Evolutionary conservation across 2,329 filamentous ascomycete species (phyloP).

Genomic region (Fusarium solani-melongenae): DNA sequence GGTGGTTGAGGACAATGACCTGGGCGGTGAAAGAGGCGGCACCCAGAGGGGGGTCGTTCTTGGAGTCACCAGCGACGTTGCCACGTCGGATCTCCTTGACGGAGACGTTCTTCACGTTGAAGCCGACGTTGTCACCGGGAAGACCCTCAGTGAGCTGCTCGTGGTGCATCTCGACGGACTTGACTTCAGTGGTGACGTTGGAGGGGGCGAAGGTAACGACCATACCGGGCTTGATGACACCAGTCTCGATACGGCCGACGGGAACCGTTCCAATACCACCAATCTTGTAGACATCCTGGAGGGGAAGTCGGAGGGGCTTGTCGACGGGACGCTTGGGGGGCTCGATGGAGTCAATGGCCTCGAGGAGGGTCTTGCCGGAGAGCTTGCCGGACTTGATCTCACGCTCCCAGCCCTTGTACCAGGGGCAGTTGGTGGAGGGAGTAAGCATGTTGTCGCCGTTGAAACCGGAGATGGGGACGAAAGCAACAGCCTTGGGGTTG

Average conservation of each 20-base stretch:
- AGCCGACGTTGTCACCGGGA: slow-evolving; percentile 99
- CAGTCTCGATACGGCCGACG: slow-evolving; percentile 99
- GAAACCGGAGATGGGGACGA: slow-evolving; percentile 99
- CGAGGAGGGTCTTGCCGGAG: slow-evolving; percentile 96
- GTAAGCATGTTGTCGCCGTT: slow-evolving; percentile 99
- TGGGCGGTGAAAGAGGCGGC: slow-evolving; percentile 98
- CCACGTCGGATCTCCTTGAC: slow-evolving; percentile 99
- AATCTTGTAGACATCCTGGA: slow-evolving; percentile 99
- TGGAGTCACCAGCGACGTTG: slow-evolving; percentile 99
- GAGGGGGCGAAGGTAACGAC: slow-evolving; percentile 98
- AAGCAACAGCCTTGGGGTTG: slow-evolving; percentile 98
- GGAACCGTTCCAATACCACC: slow-evolving; percentile 99
- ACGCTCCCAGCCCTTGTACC: slow-evolving; percentile 99
- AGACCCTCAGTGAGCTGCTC: slow-evolving; percentile 95
- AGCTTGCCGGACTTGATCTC: slow-evolving; percentile 88
- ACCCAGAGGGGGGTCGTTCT: slow-evolving; percentile 95
- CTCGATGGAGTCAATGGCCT: slow-evolving; percentile 98
- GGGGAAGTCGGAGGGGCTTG: slow-evolving; percentile 99
- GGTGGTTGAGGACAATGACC: slow-evolving; percentile 99
- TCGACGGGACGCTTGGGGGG: slow-evolving; percentile 91
- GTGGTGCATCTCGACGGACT: slow-evolving; percentile 99
- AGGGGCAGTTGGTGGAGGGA: slow-evolving; percentile 90
- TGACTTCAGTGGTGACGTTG: slow-evolving; percentile 99
- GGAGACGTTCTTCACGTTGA: slow-evolving; percentile 99
- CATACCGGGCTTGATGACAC: slow-evolving; percentile 90